Evolutionary conservation across 345 rosid species (phyloP).

Genomic region (Durio zibethinus): DNA sequence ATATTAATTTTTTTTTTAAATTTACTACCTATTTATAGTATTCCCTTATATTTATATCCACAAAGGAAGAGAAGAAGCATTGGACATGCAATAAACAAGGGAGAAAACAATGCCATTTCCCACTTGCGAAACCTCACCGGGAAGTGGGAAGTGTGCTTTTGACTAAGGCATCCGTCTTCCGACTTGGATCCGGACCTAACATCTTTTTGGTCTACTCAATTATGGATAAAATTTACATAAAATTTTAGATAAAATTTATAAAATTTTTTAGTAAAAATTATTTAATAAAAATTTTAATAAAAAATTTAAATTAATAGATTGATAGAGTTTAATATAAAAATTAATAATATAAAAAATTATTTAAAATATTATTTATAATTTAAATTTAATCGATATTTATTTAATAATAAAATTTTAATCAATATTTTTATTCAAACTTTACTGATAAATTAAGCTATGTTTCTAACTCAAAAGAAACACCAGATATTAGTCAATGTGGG

Average conservation of each 20-base stretch:
- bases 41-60: background rate
- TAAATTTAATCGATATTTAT: background rate
- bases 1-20: too few species aligned
- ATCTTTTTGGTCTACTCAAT: background rate
- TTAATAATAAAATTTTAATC: background rate
- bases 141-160: background rate
- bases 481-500: constrained; percentile 25
- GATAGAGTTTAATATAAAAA: too few species aligned
- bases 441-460: background rate
- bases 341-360: too few species aligned
- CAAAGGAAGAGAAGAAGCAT: background rate
- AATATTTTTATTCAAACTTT: too few species aligned
- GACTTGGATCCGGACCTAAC: background rate
- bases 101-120: background rate
- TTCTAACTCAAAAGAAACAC: too few species aligned
- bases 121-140: background rate
- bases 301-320: too few species aligned
- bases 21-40: too few species aligned
- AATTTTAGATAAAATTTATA: too few species aligned
- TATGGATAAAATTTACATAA: too few species aligned
- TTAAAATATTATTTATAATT: background rate
- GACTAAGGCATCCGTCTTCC: background rate
- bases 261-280: too few species aligned
- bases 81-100: background rate
- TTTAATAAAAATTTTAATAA: too few species aligned